Base-by-base conservation (phyloP, 768 basidiomycete genomes). In the Favolaschia claudopus region DNA sequence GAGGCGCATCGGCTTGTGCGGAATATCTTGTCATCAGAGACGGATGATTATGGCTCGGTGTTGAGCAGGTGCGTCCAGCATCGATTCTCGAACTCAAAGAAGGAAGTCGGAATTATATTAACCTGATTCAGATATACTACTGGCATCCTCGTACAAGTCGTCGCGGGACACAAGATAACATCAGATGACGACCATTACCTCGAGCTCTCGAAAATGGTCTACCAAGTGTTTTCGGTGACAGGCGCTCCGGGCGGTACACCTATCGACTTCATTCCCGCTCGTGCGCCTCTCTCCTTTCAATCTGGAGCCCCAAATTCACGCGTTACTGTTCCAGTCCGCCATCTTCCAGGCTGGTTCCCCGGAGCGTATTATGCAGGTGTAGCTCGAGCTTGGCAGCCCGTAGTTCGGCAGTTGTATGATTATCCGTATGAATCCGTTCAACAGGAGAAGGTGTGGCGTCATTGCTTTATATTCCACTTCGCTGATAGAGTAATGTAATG, bases 271-370 rank as follows among this genome's bases (percentile, higher is more conserved):
- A 53, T 67, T 46, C 66, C 66, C 9, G 15, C 44, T 33, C 43
- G 66, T 65, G 39, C 9, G 8, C 25, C 17, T 49, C 28, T 2
- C 12, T 6, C 1, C 27, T 15, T 44, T 38, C 8, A 10, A 8
- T 46, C 13, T 10, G 31, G 19, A 27, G 15, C 7, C 28, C 29
- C 29, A 36, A 10, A 37, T 64, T 10, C 65, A 27, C 0, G n/a
- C n/a, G n/a, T n/a, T n/a, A 3, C 14, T 27, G 0, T 33, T 27
- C 42, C 48, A 34, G 70, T 71, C 25, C 27, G 52, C 27, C 27
- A 73, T 28, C 59, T 77, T 25, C 76, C 76, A 0, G 64, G 65
- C 2, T 77, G 75, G 75, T 56, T 75, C 32, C 76, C 72, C 0
- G 76, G 76, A 19, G 68, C 72, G 20, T 24, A n/a, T 22, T 74